phyloP scores from a whole-genome alignment of 1,139 yeast genomes.

The Taphrina confusa region DNA sequence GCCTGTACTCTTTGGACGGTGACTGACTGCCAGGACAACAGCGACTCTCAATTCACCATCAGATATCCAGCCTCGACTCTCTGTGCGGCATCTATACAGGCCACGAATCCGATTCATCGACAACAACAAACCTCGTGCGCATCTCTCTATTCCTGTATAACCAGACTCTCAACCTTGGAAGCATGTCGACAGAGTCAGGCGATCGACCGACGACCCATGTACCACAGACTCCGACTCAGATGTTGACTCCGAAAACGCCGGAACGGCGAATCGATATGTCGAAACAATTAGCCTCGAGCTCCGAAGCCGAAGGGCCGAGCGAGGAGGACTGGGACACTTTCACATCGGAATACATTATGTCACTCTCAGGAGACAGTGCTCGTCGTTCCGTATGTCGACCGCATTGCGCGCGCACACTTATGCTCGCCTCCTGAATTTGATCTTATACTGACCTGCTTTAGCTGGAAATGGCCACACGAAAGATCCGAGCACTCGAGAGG shows the following conservation, averaged over 20 bases:
- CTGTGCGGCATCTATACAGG: too few relatives aligned
- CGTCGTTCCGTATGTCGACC: background rate
- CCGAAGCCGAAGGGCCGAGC: background rate
- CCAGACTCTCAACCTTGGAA: too few relatives aligned
- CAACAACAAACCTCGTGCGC: too few relatives aligned
- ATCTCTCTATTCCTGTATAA: too few relatives aligned
- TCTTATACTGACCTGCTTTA: background rate
- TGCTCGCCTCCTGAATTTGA: too few relatives aligned
- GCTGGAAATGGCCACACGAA: background rate
- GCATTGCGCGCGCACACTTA: background rate
- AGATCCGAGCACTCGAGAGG: background rate
- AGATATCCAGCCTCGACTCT: too few relatives aligned
- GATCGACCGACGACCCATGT: slow-evolving; percentile 7
- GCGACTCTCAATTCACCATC: too few relatives aligned
- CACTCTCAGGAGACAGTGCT: slow-evolving; percentile 6
- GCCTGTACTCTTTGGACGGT: too few relatives aligned
- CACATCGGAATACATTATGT: slow-evolving; percentile 2
- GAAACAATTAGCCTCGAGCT: background rate
- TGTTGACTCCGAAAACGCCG: slow-evolving; percentile 17
- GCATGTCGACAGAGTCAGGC: background rate
- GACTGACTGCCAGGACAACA: too few relatives aligned
- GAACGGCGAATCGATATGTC: slow-evolving; percentile 5
- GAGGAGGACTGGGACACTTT: slow-evolving; percentile 11
- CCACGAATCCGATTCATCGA: too few relatives aligned
- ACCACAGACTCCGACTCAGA: slow-evolving; percentile 16